Percentiles rank a stretch among this genome's conserved stretches.
These are phyloP conservation scores for Scedosporium apiospermum DNA, from an alignment of 2,329 filamentous ascomycete genomes.

Conservation along the genomic window DNA sequence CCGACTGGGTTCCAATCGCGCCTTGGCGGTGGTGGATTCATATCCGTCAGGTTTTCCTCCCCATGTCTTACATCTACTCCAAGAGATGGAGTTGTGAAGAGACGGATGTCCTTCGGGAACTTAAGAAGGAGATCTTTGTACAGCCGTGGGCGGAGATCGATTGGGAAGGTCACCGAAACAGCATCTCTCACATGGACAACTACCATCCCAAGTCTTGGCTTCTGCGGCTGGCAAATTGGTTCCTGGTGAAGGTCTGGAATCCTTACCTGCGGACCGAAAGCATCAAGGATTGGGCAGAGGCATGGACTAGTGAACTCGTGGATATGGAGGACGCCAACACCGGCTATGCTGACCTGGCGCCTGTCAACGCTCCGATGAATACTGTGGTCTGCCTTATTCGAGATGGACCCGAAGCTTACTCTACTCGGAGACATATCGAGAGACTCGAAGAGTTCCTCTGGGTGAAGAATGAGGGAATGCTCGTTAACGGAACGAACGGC, in stretches of 20 bases:
- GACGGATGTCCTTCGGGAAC: conserved; percentile 60
- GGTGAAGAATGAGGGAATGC: conserved; percentile 87
- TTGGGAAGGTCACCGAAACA: conserved; percentile 71
- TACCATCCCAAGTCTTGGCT: conserved; percentile 88
- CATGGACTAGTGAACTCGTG: conserved; percentile 73
- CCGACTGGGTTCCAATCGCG: conserved; percentile 81
- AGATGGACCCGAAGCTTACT: conserved; percentile 66
- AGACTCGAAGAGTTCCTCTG: conserved; percentile 80
- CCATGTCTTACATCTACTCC: conserved; percentile 86
- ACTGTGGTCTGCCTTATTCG: conserved; percentile 76
- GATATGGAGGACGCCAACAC: conserved; percentile 92
- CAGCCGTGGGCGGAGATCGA: conserved; percentile 70
- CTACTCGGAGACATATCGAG: conserved; percentile 69
- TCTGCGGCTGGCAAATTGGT: conserved; percentile 68
- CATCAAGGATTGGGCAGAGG: conserved; percentile 64
- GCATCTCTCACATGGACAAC: conserved; percentile 70
- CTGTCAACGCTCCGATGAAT: conserved; percentile 87
- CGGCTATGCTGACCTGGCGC: conserved; percentile 74
- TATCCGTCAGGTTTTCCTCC: conserved; percentile 90
- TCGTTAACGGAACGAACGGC: conserved; percentile 95
- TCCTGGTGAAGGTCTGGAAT: conserved; percentile 70
- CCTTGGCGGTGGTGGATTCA: conserved; percentile 98
- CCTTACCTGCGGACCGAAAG: conserved; percentile 61
- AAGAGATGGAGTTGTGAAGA: conserved; percentile 70
- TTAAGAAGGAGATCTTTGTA: conserved; percentile 75